These are phyloP conservation scores for slime mould (Dictyostelium discoideum) DNA, from an alignment of 78 protist species.

Conservation along the genomic window DNA sequence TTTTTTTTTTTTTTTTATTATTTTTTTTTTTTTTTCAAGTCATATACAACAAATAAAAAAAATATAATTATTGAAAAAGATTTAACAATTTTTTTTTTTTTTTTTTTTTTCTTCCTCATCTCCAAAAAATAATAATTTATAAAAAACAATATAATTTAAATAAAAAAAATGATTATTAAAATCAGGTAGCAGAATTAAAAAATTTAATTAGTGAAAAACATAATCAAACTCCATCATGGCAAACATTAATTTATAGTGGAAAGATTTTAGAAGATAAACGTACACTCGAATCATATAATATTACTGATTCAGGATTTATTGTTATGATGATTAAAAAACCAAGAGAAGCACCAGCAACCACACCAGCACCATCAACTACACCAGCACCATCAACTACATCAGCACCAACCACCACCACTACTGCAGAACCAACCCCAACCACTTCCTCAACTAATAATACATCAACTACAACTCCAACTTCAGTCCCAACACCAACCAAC, in stretches of 20 bases:
- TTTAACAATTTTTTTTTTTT: too few relatives aligned
- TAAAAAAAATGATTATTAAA: not conserved
- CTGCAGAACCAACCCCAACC: slow-evolving; percentile 34
- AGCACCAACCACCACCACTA: slow-evolving; percentile 3
- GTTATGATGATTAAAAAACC: slow-evolving; percentile 88
- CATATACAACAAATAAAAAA: not conserved
- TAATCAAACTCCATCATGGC: slow-evolving; percentile 54
- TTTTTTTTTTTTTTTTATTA: too few relatives aligned
- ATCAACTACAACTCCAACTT: slow-evolving; percentile 40
- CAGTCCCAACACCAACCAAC: slow-evolving; percentile 74
- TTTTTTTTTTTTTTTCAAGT: too few relatives aligned
- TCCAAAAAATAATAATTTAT: too few relatives aligned
- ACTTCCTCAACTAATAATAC: not conserved
- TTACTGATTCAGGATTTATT: slow-evolving; percentile 77
- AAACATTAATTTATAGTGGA: slow-evolving; percentile 86
- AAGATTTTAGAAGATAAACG: slow-evolving; percentile 77
- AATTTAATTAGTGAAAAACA: slow-evolving; percentile 53
- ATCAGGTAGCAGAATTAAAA: slow-evolving; percentile 72
- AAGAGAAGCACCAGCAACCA: slow-evolving; percentile 54
- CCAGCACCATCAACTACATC: not conserved
- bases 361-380: slow-evolving; percentile 40
- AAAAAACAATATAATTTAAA: not conserved
- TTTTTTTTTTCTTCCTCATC: too few relatives aligned
- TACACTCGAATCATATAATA: slow-evolving; percentile 16
- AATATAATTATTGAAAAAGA: not conserved